Percentiles rank a stretch among this genome's conserved stretches.
These are phyloP conservation scores for Lasiodiplodia sp. DNA, from an alignment of 2,329 filamentous ascomycete species.

Conservation along the genomic window DNA sequence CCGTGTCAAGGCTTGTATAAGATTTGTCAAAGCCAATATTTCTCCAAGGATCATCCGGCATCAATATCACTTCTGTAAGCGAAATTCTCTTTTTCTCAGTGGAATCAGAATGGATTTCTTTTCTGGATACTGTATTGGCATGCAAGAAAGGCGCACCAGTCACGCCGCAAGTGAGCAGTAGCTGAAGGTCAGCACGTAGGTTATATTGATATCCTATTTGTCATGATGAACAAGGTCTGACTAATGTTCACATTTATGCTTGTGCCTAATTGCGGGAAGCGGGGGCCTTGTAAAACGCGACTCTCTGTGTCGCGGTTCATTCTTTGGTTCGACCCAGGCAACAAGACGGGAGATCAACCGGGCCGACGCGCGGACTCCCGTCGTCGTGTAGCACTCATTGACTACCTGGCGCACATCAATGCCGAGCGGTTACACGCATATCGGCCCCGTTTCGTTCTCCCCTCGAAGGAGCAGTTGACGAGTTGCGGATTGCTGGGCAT, in stretches of 20 bases:
- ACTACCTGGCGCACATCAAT: background rate
- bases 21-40: background rate
- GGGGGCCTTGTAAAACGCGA: background rate
- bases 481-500: background rate
- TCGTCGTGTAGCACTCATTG: background rate
- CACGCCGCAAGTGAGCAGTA: background rate
- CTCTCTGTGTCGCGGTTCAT: background rate
- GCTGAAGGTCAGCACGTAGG: background rate
- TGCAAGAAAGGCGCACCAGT: background rate
- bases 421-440: background rate
- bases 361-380: conserved; percentile 7
- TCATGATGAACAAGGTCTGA: background rate
- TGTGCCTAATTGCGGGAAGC: background rate
- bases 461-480: background rate
- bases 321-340: background rate
- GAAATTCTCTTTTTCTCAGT: background rate
- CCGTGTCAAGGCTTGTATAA: background rate
- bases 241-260: background rate
- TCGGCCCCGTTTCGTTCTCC: too few species aligned
- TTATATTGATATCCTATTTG: background rate
- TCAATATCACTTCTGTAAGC: background rate
- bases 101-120: background rate
- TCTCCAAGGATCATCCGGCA: background rate
- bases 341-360: conserved; percentile 15
- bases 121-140: background rate